Evolutionary conservation across 768 basidiomycete genomes (phyloP).

Genomic region (Wakefieldia striispora): DNA sequence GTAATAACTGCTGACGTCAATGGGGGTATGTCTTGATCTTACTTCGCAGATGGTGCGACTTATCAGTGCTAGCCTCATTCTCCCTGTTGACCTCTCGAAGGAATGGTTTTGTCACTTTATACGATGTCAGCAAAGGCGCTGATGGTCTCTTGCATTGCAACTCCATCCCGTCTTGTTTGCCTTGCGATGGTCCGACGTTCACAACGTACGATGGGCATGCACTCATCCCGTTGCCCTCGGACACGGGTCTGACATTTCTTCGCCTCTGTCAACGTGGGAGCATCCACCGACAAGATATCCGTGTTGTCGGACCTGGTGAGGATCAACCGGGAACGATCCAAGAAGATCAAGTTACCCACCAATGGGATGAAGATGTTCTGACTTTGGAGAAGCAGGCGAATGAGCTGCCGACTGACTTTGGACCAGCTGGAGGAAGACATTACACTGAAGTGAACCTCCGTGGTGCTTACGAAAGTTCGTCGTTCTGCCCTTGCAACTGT

Average conservation of each 20-base stretch:
- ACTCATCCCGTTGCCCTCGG: conserved; percentile 30
- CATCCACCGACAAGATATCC: conserved; percentile 44
- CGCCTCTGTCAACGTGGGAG: conserved; percentile 48
- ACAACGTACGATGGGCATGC: conserved; percentile 32
- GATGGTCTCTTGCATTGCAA: conserved; percentile 45
- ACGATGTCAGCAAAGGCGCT: conserved; percentile 50
- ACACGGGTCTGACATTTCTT: conserved; percentile 38
- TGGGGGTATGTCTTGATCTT: conserved; percentile 27
- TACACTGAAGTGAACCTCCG: conserved; percentile 48
- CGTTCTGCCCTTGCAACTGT: neutral
- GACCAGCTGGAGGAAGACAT: conserved; percentile 45
- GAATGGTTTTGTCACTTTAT: conserved; percentile 59
- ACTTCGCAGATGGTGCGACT: neutral
- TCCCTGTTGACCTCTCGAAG: conserved; percentile 60
- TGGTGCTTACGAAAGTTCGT: conserved; percentile 55
- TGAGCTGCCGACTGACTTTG: conserved; percentile 35
- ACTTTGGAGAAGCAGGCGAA: conserved; percentile 31
- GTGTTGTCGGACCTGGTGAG: conserved; percentile 11
- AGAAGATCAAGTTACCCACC: conserved; percentile 15
- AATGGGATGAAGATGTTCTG: conserved; percentile 42
- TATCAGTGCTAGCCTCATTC: conserved; percentile 38
- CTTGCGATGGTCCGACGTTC: conserved; percentile 24
- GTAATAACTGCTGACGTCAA: conserved; percentile 37
- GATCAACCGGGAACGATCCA: conserved; percentile 5
- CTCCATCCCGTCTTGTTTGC: conserved; percentile 41